phyloP scores from a whole-genome alignment of 2,329 filamentous ascomycete species.

The Botrytis paeoniae region DNA sequence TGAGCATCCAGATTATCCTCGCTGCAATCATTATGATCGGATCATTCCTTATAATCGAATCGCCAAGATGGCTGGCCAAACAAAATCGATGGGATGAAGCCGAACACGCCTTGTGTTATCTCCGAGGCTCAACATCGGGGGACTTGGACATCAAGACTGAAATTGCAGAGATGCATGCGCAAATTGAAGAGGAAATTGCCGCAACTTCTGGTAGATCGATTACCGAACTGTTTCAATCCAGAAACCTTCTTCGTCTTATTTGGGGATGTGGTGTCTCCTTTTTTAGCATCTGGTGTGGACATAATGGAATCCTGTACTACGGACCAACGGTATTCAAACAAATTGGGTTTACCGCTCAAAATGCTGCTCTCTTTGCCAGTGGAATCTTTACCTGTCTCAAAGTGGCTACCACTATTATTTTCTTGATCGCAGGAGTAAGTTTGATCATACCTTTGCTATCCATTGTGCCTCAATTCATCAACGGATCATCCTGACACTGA shows the following conservation, averaged over 20 bases:
- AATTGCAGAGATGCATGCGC: constrained; percentile 44
- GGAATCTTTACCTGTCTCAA: constrained; percentile 25
- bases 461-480: background rate
- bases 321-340: constrained; percentile 21
- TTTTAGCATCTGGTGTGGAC: constrained; percentile 15
- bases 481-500: background rate
- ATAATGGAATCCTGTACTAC: constrained; percentile 16
- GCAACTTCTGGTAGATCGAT: constrained; percentile 46
- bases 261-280: constrained; percentile 17
- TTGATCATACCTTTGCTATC: background rate
- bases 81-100: constrained; percentile 62
- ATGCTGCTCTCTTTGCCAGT: constrained; percentile 23
- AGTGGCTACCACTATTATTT: constrained; percentile 17
- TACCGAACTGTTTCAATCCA: constrained; percentile 46
- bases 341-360: constrained; percentile 23
- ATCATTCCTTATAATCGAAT: constrained; percentile 45
- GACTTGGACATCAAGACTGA: constrained; percentile 39
- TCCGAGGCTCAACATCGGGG: constrained; percentile 44
- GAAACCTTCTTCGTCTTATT: constrained; percentile 13
- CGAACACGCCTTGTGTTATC: constrained; percentile 50
- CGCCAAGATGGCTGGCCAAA: constrained; percentile 61
- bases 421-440: constrained; percentile 17
- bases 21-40: constrained; percentile 59
- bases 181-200: constrained; percentile 48
- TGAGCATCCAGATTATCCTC: constrained; percentile 42